Percentiles rank a stretch among this genome's conserved stretches.
Evolutionary conservation across 176 grass and related monocot genomes (phyloP).

Genomic region (Oryza australiensis): DNA sequence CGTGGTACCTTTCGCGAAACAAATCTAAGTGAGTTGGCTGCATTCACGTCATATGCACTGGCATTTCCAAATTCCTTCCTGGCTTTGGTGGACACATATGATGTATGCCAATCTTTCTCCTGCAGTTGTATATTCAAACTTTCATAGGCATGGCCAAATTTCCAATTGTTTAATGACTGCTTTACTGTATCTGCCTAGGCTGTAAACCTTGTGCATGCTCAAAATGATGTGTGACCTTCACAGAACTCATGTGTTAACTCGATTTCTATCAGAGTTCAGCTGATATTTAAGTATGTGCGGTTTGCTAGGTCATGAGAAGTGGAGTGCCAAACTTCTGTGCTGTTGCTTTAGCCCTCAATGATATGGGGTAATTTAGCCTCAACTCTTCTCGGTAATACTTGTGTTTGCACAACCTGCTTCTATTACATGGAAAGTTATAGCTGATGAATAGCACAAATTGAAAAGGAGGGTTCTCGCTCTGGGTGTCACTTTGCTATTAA

Average conservation of each 20-base stretch:
- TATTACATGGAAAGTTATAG: constrained; percentile 18
- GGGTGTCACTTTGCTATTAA: not conserved
- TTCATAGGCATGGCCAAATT: constrained; percentile 18
- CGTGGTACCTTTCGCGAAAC: constrained; percentile 68
- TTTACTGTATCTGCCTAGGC: not conserved
- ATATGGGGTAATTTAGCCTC: constrained; percentile 75
- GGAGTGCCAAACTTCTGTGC: constrained; percentile 95
- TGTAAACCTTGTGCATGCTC: constrained; percentile 20
- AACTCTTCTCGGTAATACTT: constrained; percentile 15
- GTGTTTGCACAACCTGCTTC: not conserved
- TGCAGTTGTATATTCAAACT: constrained; percentile 18
- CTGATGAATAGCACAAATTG: constrained; percentile 5
- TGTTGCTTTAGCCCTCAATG: constrained; percentile 89
- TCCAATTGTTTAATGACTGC: not conserved
- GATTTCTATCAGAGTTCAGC: constrained; percentile 4
- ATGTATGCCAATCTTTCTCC: constrained; percentile 60
- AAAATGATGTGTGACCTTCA: not conserved
- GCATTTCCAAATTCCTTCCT: constrained; percentile 92
- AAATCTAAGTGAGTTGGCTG: constrained; percentile 94
- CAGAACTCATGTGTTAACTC: constrained; percentile 11
- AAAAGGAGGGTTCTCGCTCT: constrained; percentile 20
- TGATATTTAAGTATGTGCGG: constrained; percentile 38
- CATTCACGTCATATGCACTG: constrained; percentile 95
- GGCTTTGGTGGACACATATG: constrained; percentile 95
- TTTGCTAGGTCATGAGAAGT: constrained; percentile 82